Conservation (phyloP, 192 early-diverging fungal genomes). For the Coemansia sp. region DNA sequence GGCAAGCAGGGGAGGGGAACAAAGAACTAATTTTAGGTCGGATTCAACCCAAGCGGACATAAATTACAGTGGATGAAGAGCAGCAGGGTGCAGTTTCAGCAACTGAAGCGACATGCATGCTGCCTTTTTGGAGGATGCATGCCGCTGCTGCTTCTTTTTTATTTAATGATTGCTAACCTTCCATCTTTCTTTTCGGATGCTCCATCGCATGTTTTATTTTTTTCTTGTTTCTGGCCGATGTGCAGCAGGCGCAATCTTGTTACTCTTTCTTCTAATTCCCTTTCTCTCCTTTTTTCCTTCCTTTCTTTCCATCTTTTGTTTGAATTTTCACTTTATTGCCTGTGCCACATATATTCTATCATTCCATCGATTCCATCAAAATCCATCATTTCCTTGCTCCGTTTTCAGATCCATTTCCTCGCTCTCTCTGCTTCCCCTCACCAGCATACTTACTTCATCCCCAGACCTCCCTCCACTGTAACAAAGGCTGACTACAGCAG, state of each 20-base stretch:
- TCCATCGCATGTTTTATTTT: background rate
- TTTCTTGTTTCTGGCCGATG: background rate
- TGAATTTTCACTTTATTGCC: background rate
- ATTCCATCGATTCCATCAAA: background rate
- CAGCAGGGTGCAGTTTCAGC: background rate
- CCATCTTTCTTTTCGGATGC: slow-evolving; percentile 5
- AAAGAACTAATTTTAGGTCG: too few relatives aligned
- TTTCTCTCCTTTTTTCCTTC: background rate
- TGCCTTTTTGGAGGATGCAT: background rate
- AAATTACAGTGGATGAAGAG: too few relatives aligned
- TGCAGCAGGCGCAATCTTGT: slow-evolving; percentile 2
- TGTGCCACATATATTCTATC: background rate
- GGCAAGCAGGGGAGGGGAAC: too few relatives aligned
- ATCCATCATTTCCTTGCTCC: background rate
- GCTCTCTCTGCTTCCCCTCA: background rate
- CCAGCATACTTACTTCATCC: too few relatives aligned
- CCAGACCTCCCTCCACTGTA: too few relatives aligned
- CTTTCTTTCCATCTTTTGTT: background rate
- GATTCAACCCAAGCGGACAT: too few relatives aligned
- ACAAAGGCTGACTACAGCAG: too few relatives aligned
- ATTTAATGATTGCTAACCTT: background rate
- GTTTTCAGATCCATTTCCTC: background rate
- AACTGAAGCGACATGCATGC: background rate
- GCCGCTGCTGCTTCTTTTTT: background rate
- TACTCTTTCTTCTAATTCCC: slow-evolving; percentile 3